Conservation (phyloP, 345 rosid genomes). For the Linum lewisii region DNA sequence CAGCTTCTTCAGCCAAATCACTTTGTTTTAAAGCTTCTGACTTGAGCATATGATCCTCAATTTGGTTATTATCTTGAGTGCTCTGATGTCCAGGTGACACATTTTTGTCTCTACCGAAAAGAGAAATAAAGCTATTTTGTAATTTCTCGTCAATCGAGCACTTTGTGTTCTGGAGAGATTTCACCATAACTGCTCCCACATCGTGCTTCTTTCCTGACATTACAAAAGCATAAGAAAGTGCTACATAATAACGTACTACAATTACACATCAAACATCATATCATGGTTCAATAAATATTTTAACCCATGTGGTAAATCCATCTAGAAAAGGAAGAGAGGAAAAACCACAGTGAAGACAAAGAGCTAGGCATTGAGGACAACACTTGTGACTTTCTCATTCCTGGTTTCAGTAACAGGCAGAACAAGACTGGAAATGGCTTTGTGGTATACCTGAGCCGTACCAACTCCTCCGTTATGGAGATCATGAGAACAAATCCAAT, state of each 20-base stretch:
- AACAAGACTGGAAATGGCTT: too few species aligned
- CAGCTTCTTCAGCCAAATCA: conserved; percentile 26
- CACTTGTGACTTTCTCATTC: too few species aligned
- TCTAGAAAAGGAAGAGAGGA: too few species aligned
- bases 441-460: too few species aligned
- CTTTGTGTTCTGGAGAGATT: conserved; percentile 71
- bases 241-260: background rate
- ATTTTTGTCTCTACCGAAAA: conserved; percentile 44
- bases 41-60: conserved; percentile 19
- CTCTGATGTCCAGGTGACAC: conserved; percentile 24
- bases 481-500: too few species aligned
- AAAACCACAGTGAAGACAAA: too few species aligned
- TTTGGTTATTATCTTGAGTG: conserved; percentile 22
- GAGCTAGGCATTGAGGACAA: too few species aligned
- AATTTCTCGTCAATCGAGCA: conserved; percentile 83
- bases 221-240: background rate
- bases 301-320: too few species aligned
- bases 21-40: conserved; percentile 29
- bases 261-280: too few species aligned
- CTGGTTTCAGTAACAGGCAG: too few species aligned
- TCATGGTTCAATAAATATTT: too few species aligned
- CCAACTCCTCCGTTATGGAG: too few species aligned
- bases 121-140: conserved; percentile 57
- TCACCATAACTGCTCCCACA: conserved; percentile 78
- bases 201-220: conserved; percentile 58